Percentiles rank a stretch among this genome's conserved stretches.
These are phyloP conservation scores for Epicoccum sorghinum DNA, from an alignment of 2,329 filamentous ascomycete species.

Conservation along the genomic window DNA sequence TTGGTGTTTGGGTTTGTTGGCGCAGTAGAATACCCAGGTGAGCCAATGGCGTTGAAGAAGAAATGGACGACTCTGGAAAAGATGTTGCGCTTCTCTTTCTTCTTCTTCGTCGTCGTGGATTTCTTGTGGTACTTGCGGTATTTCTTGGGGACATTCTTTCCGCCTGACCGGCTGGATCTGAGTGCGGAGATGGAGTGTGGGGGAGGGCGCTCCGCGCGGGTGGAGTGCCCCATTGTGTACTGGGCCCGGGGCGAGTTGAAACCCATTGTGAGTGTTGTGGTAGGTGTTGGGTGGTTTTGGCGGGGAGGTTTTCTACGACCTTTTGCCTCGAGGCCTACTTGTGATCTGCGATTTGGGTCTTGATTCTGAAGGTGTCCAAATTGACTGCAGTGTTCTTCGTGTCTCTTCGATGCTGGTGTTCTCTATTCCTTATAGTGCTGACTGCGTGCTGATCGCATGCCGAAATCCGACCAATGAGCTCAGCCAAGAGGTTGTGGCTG, in stretches of 20 bases:
- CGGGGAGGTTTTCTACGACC: neutral
- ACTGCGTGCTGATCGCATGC: neutral
- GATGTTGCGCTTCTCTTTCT: constrained; percentile 14
- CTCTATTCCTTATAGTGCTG: neutral
- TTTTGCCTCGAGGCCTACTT: no score
- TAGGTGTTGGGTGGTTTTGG: neutral
- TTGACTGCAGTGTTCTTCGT: no score
- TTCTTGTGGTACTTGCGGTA: constrained; percentile 25
- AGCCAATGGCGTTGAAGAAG: neutral
- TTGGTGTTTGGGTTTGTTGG: no score
- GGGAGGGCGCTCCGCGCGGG: constrained; percentile 5
- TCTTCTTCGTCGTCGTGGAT: neutral
- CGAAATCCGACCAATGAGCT: constrained; percentile 7
- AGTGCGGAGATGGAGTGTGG: constrained; percentile 26
- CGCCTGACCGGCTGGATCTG: constrained; percentile 20
- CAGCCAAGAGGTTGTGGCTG: constrained; percentile 1
- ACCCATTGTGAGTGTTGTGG: neutral
- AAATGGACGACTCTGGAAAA: constrained; percentile 3
- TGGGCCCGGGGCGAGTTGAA: neutral
- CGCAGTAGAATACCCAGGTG: neutral
- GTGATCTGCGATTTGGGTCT: no score
- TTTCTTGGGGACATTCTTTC: constrained; percentile 25
- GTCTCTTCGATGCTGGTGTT: no score
- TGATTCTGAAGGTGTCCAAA: neutral
- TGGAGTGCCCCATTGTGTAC: neutral